These are phyloP conservation scores for Tulasnella sp. DNA, from an alignment of 768 basidiomycete species.

Conservation along the genomic window DNA sequence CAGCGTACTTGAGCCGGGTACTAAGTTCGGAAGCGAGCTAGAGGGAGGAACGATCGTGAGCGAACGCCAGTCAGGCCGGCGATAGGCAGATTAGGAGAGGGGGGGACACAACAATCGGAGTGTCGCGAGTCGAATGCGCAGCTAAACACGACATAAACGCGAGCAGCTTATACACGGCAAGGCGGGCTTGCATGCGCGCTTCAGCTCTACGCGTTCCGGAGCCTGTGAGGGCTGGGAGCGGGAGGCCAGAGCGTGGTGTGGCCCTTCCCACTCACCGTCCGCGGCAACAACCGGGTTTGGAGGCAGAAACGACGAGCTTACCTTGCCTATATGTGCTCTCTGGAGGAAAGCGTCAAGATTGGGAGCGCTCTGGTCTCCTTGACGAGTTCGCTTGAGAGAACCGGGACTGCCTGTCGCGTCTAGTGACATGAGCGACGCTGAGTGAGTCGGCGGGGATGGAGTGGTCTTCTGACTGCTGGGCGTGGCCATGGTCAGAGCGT, in stretches of 20 bases:
- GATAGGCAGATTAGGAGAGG: conserved; percentile 1
- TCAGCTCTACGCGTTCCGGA: neutral
- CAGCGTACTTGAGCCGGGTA: conserved; percentile 75
- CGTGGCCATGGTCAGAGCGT: conserved; percentile 56
- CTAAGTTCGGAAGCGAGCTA: conserved; percentile 80
- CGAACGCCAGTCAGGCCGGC: conserved; percentile 11
- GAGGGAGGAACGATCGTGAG: conserved; percentile 19
- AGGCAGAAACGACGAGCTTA: conserved; percentile 45
- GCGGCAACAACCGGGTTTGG: neutral
- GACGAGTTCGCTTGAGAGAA: conserved; percentile 42
- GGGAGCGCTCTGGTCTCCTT: conserved; percentile 61
- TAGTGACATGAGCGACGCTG: conserved; percentile 42
- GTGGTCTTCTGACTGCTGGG: conserved; percentile 72
- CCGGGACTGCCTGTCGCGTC: conserved; percentile 42
- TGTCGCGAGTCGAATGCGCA: conserved; percentile 4
- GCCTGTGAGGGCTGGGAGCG: neutral
- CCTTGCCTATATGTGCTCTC: conserved; percentile 75
- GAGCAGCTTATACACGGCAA: neutral
- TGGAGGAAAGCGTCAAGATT: conserved; percentile 56
- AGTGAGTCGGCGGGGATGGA: conserved; percentile 69
- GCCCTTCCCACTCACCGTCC: neutral
- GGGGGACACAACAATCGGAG: neutral
- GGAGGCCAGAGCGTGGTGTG: conserved; percentile 18
- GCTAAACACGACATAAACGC: conserved; percentile 19
- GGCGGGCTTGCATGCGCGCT: conserved; percentile 16